phyloP scores from a whole-genome alignment of 305 asterid genomes.

The Fraxinus latifolia region DNA sequence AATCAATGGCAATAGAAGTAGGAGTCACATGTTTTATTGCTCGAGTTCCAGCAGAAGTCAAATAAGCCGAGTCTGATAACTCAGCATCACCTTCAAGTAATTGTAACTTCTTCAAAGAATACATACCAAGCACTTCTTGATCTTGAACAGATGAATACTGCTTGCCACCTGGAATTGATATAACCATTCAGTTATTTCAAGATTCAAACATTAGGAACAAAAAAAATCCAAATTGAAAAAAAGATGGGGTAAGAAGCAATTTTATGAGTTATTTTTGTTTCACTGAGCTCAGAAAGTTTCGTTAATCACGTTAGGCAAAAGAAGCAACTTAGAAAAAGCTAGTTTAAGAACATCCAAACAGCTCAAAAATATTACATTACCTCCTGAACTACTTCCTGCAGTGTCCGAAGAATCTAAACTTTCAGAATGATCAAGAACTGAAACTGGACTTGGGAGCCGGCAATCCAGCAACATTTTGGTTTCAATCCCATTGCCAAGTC shows the following conservation, averaged over 20 bases:
- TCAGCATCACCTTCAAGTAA: constrained; percentile 51
- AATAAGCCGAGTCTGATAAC: constrained; percentile 78
- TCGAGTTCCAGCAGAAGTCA: constrained; percentile 24
- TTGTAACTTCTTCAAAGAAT: constrained; percentile 33
- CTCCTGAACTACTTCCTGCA: constrained; percentile 51
- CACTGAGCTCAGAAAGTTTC: background rate
- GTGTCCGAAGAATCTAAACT: constrained; percentile 72
- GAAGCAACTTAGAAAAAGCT: background rate
- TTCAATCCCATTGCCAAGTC: constrained; percentile 29
- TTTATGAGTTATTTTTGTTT: background rate
- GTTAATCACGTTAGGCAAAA: background rate
- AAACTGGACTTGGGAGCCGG: constrained; percentile 71
- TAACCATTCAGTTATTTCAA: background rate
- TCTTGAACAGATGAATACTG: constrained; percentile 54
- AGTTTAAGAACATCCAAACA: background rate
- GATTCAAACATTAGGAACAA: background rate
- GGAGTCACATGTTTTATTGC: constrained; percentile 22
- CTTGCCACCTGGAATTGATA: constrained; percentile 53
- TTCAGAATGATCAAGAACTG: constrained; percentile 68
- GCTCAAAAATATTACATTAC: constrained; percentile 29
- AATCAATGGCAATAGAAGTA: constrained; percentile 3
- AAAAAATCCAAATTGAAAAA: background rate
- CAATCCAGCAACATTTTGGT: constrained; percentile 38
- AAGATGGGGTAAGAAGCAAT: background rate
- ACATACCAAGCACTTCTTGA: constrained; percentile 44